phyloP scores from a whole-genome alignment of 345 rosid species.

The Citrus reticulata region DNA sequence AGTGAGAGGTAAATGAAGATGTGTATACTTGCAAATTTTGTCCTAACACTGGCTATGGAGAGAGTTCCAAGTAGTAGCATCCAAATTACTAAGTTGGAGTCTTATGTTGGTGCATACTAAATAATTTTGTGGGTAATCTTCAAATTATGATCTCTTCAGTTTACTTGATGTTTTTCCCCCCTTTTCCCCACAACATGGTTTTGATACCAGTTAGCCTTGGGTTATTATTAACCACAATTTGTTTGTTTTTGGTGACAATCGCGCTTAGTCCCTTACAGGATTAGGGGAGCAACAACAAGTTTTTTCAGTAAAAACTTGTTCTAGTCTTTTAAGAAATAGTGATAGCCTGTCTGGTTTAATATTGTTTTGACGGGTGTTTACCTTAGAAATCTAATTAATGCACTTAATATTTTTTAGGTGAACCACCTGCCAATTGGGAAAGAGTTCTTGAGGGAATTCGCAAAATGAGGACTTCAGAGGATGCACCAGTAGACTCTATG shows the following conservation, averaged over 20 bases:
- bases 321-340: neutral
- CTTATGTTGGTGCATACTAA: neutral
- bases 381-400: neutral
- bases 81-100: neutral
- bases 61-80: neutral
- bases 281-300: too few species aligned
- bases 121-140: neutral
- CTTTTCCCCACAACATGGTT: neutral
- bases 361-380: neutral
- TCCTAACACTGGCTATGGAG: neutral
- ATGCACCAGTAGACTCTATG: conserved; percentile 77
- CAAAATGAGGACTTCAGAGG: conserved; percentile 60
- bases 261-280: too few species aligned
- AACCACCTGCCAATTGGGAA: conserved; percentile 59
- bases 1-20: conserved; percentile 27
- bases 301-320: neutral
- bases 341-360: neutral
- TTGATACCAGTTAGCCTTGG: neutral
- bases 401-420: neutral
- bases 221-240: too few species aligned
- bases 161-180: too few species aligned
- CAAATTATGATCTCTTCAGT: too few species aligned
- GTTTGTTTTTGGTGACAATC: neutral
- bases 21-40: neutral
- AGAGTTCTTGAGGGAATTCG: conserved; percentile 61